Percentiles rank a stretch among this genome's conserved stretches.
phyloP scores from a whole-genome alignment of 2,329 filamentous ascomycete species.

The Neoascochyta sp. region DNA sequence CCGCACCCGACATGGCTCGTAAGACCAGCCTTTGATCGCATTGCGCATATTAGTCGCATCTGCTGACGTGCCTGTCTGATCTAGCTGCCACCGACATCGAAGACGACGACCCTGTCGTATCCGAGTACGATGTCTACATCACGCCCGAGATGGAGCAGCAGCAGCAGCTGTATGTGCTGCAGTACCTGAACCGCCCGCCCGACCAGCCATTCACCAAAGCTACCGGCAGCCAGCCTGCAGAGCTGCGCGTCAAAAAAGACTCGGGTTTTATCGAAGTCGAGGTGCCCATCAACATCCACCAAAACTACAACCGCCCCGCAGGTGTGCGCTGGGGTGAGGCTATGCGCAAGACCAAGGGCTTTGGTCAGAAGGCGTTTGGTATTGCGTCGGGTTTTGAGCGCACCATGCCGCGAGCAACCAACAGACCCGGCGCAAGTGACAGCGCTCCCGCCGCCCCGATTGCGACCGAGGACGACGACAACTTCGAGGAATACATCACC shows the following conservation, averaged over 20 bases:
- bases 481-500: constrained; percentile 54
- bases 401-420: constrained; percentile 28
- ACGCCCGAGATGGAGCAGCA: constrained; percentile 63
- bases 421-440: constrained; percentile 23
- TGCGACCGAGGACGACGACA: constrained; percentile 59
- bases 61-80: constrained; percentile 7
- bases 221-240: constrained; percentile 55
- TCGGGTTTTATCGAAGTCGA: constrained; percentile 89
- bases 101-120: constrained; percentile 49
- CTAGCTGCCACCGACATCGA: constrained; percentile 26
- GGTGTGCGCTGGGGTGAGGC: constrained; percentile 79
- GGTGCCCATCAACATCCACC: constrained; percentile 68
- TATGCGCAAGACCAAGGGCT: constrained; percentile 53
- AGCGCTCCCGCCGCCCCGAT: constrained; percentile 17
- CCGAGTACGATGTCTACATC: constrained; percentile 77
- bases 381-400: constrained; percentile 46
- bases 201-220: constrained; percentile 60
- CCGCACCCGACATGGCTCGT: constrained; percentile 24
- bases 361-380: constrained; percentile 44
- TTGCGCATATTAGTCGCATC: neutral
- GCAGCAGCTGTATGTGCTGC: constrained; percentile 64
- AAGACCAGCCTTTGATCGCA: constrained; percentile 12
- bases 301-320: constrained; percentile 78
- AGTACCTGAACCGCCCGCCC: constrained; percentile 76
- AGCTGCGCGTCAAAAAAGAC: constrained; percentile 76